Evolutionary conservation across 2,329 filamentous ascomycete species (phyloP), one percentile per base, ranked within the genome.

Genomic region (Fusarium temperatum): DNA sequence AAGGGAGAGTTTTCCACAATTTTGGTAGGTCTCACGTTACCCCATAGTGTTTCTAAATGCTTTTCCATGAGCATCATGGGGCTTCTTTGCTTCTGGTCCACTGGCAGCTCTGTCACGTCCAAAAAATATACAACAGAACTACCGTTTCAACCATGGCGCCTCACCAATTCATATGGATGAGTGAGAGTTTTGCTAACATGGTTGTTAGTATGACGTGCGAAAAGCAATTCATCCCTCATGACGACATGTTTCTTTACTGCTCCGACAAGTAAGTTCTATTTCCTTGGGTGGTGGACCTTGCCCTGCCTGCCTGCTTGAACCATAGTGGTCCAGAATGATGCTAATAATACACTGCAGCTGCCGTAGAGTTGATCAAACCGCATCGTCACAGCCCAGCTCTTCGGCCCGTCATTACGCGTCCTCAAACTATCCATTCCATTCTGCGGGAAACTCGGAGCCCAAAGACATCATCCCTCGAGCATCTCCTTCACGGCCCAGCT

Each of bases 401-500:
- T 76, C 81, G 51, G 72, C 77, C 50, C 78, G 76, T 50, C 76
- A 73, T 76, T 82, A 82, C 79, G 78, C 78, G 64, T 80, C 78
- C n/a, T 58, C 75, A 64, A 83, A 81, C 74, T 83, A 86, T 68
- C 83, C 87, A 32, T 83, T 84, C 70, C 87, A 86, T 75, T 81
- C 84, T 41, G 78, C 83, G 13, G 84, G 82, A 50, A 82, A 85
- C 66, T 82, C 85, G 58, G 89, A 90, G 77, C 88, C 87, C 58
- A 85, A 86, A 76, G 90, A 91, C 79, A 91, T 91, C 74, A 87
- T 92, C 72, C 90, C 90, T 56, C 88, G 89, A 68, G 89, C 89
- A 41, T 90, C 89, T 17, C 90, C 90, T 18, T 91, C 90, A 22
- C 86, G 89, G 67, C 89, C 89, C 48, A 87, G 83, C 78, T 87